Percentiles rank a stretch among this genome's conserved stretches.
Conservation (phyloP, 306 rosid species). For the Trifolium fragiferum region DNA sequence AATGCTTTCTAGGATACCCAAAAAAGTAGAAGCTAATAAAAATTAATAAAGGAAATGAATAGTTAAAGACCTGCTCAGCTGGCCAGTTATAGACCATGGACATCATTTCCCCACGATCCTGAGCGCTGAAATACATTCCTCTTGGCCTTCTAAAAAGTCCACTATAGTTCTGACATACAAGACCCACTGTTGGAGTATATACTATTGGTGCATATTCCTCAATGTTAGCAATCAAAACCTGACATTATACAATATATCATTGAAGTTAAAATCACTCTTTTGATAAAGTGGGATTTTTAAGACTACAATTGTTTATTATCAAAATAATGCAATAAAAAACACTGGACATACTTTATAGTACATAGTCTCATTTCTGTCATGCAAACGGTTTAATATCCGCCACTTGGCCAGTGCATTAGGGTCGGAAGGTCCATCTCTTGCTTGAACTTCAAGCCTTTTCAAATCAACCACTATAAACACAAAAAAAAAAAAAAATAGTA, state of each 20-base stretch:
- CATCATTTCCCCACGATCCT: slow-evolving; percentile 99
- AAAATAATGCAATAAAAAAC: slow-evolving; percentile 33
- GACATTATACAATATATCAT: slow-evolving; percentile 37
- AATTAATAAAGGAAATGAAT: slow-evolving; percentile 16
- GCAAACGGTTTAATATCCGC: slow-evolving; percentile 97
- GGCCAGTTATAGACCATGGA: slow-evolving; percentile 99
- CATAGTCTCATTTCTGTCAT: slow-evolving; percentile 98
- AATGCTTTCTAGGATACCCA: slow-evolving; percentile 5
- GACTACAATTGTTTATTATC: slow-evolving; percentile 31
- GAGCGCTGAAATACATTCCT: slow-evolving; percentile 98
- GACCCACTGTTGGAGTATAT: slow-evolving; percentile 98
- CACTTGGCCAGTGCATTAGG: slow-evolving; percentile 96
- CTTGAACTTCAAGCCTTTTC: slow-evolving; percentile 91
- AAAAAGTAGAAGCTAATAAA: slow-evolving; percentile 3
- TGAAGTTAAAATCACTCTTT: slow-evolving; percentile 29
- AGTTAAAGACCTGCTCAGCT: slow-evolving; percentile 80
- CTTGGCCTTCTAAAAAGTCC: slow-evolving; percentile 98
- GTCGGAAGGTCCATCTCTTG: slow-evolving; percentile 98
- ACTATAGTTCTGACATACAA: slow-evolving; percentile 95
- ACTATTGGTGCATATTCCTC: slow-evolving; percentile 97
- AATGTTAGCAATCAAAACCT: slow-evolving; percentile 94
- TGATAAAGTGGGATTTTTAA: slow-evolving; percentile 18
- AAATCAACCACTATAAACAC: slow-evolving; percentile 77
- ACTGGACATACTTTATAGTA: slow-evolving; percentile 76
- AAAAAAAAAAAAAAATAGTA: slow-evolving; percentile 37